Conservation (phyloP, 345 rosid species). For the Cardamine chenopodiifolia region DNA sequence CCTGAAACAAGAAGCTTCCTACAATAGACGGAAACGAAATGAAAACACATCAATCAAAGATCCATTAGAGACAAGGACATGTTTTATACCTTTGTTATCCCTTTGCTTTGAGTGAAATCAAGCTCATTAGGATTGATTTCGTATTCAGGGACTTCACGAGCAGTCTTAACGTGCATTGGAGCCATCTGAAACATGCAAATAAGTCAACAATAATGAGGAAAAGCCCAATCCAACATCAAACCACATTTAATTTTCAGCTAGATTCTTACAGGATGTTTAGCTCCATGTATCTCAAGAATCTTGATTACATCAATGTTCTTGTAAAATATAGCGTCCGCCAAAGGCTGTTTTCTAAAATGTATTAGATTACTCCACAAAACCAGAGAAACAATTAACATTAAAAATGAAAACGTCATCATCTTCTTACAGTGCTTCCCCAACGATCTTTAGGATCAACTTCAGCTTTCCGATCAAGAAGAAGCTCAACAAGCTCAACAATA, state of each 20-base stretch:
- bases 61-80: background rate
- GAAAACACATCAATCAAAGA: background rate
- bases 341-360: conserved; percentile 59
- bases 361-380: conserved; percentile 30
- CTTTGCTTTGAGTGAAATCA: conserved; percentile 78
- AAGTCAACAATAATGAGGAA: background rate
- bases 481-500: conserved; percentile 57
- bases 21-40: background rate
- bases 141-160: conserved; percentile 91
- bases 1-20: conserved; percentile 50
- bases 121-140: conserved; percentile 77
- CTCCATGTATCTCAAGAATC: conserved; percentile 78
- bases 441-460: conserved; percentile 68
- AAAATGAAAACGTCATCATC: background rate
- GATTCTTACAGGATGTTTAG: conserved; percentile 72
- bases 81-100: conserved; percentile 64
- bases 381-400: background rate
- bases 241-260: background rate
- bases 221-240: background rate
- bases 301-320: conserved; percentile 78
- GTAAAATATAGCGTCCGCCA: conserved; percentile 89
- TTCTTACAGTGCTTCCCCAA: conserved; percentile 95
- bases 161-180: conserved; percentile 87
- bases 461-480: conserved; percentile 65
- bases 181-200: conserved; percentile 56